Percentiles rank a stretch among this genome's conserved stretches.
Evolutionary conservation across 2,329 filamentous ascomycete species (phyloP).

Genomic region (Pezicula carpinea): DNA sequence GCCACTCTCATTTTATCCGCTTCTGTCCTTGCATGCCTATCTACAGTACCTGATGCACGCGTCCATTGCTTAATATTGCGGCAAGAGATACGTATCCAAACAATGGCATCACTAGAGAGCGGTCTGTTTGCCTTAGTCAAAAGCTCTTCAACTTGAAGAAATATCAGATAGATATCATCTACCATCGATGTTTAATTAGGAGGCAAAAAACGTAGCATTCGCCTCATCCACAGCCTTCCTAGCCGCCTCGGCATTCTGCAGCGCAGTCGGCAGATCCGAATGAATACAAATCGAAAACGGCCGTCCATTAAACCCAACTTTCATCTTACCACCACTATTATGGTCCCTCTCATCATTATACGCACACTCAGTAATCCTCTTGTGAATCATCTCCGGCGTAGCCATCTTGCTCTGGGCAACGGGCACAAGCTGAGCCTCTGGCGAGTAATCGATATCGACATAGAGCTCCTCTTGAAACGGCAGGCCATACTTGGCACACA

Average conservation of each 20-base stretch:
- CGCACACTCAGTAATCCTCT: constrained; percentile 8
- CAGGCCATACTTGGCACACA: constrained; percentile 3
- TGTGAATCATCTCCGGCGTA: constrained; percentile 15
- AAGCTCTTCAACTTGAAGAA: no score
- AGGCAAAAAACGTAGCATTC: constrained; percentile 8
- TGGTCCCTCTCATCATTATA: constrained; percentile 10
- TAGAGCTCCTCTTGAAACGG: constrained; percentile 3
- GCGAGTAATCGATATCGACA: constrained; percentile 12
- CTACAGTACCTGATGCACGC: no score
- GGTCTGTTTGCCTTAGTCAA: no score
- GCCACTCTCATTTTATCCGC: no score
- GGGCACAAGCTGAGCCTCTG: constrained; percentile 16
- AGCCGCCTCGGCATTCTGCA: constrained; percentile 9
- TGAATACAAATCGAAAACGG: constrained; percentile 13
- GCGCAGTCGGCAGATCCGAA: constrained; percentile 12
- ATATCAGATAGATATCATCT: no score
- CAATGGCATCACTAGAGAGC: no score
- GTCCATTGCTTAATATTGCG: no score
- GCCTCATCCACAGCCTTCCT: constrained; percentile 13
- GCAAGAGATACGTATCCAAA: no score
- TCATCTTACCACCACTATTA: constrained; percentile 7
- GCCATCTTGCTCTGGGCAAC: constrained; percentile 15
- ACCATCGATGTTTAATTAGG: no score
- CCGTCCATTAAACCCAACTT: constrained; percentile 8
- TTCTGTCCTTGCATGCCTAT: no score